Base-by-base conservation (phyloP, 176 grass and related monocot species). In the Aegilops speltoides region DNA sequence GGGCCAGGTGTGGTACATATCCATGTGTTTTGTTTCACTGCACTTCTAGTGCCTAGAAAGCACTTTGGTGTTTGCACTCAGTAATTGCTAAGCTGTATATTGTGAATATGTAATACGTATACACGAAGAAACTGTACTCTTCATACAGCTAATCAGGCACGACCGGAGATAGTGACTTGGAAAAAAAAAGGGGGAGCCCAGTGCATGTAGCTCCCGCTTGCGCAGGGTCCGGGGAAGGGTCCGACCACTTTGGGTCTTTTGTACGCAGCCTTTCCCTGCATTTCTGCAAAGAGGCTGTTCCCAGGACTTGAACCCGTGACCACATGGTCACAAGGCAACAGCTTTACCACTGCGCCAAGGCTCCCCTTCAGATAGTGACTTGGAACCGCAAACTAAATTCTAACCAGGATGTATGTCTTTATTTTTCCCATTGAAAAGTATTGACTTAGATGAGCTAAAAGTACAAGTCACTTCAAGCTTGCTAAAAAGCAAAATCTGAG, bases 41-140 rank as follows among this genome's bases (percentile, higher is more conserved):
- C 25, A 56, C 31, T 72, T 77, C 79, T 62, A 37, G 48, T 70
- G 50, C 77, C 32, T 66, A 81, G 69, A 20, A 59, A 86, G 26
- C 22, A 69, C 40, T 81, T 76, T 26, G 2, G 62, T 77, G 40
- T 8, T 72, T 78, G 64, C 81, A 84, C 43, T 40, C 62, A 71
- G 83, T 12, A 8, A 63, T 32, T 36, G 62, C 10, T 79, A 81
- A 64, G 23, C 36, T 80, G 60, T 20, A 80, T 80, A 48, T 19
- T 50, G 38, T 62, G 70, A 25, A 78, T 61, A 34, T 63, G 22
- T 63, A 38, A 40, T 36, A 76, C 10, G 7, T 37, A 60, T 22
- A 81, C 20, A 65, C 43, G 31, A 81, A 80, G 16, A 79, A 73
- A 81, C 15, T 85, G 46, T 56, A 84, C 19, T 64, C 25, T 85